Evolutionary conservation across 2,329 filamentous ascomycete genomes (phyloP), one percentile per base, ranked within the genome.

Genomic region (Aspergillus pseudotamarii): DNA sequence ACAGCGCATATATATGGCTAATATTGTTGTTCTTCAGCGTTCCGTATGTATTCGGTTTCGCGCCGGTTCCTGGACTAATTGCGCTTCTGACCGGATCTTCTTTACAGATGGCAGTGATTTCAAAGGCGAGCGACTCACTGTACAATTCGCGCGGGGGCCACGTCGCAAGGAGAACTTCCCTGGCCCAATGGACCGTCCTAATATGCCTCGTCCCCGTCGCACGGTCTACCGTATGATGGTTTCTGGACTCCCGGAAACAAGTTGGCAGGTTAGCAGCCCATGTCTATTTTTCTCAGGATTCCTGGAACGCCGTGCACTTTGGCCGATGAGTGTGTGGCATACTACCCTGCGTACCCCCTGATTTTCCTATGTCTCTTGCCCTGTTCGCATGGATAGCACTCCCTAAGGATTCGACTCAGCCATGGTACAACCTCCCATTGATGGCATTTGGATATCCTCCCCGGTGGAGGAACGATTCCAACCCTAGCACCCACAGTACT

Each of bases 181-280:
- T 73, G 84, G 84, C 66, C 83, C 85, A 63, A 81, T 85, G 73
- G 89, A 91, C 75, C 88, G 89, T 71, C 85, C 85, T 70, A 73
- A 70, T 66, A 85, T 87, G 74, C 89, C 90, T 69, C 92, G 95
- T 76, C 95, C 95, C 69, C 91, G 95, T 77, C 93, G 95, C 80
- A 99, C 95, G 71, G 89, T 93, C 71, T 93, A 94, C 81, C 91
- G 95, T 80, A 98, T 99, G 95, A 91, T 94, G 81, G 96, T 99
- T 77, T 91, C 92, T 85, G 94, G 94, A 84, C 92, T 99, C 81
- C 94, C 94, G 79, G 94, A 98, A 86, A 99, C 95, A 86, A 97
- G 94, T 89, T 99, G 95, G 95, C 95, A 99, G 95, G 95, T 99
- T 91, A 95, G 95, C 91, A 76, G 70, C 68, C 73, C 73, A 76